Evolutionary conservation across 2,329 filamentous ascomycete genomes (phyloP), one percentile per base, ranked within the genome.

Genomic region (Botryotinia calthae): DNA sequence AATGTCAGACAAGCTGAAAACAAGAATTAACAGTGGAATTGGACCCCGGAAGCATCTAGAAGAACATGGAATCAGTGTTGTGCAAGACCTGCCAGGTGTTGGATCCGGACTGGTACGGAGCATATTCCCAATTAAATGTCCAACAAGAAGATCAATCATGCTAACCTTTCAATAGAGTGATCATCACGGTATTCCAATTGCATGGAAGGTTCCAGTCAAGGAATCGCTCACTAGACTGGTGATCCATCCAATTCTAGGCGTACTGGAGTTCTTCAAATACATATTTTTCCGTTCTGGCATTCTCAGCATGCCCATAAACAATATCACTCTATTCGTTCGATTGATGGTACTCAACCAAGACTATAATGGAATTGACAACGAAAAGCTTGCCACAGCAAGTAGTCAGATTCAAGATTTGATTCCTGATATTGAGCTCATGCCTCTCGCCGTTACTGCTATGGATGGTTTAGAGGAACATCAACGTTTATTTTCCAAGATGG

Each of bases 401-500:
- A 61, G n/a, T 42, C 28, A 28, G 56, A 56, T 28, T 42, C 10
- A 61, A 31, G 58, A 58, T n/a, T 8, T 18, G 31, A 66, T 72
- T 48, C 73, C 66, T 16, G 70, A 74, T 25, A 66, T 73, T 25
- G 73, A 74, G 56, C 58, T 74, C 16, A 74, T 74, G 71, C 65
- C 73, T 31, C 44, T 74, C 2, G 65, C 73, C 2, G 48, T 54
- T 1, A 71, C 42, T 28, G 59, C 65, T 1, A 74, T 67, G 65
- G 66, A 74, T 40, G 54, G 67, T 58, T 14, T 71, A 12, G 61
- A 74, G 51, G 71, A 73, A 25, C 61, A 73, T 34, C 37, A 73
- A 14, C 65, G 48, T 31, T 48, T 70, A 0, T 74, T 46, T 28
- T 65, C 59, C 12, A 74, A 74, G 28, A 40, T 73, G 16, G 73